phyloP scores from a whole-genome alignment of 164 flowering plant species.

The grape (Vitis vinifera) region ASM3070453v1 NC_081816.1:7229001-7229500 shows the following conservation, averaged over 20 bases:
- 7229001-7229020: conserved; percentile 8
- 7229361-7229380: conserved; percentile 53
- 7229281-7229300: conserved; percentile 46
- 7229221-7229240: too few relatives aligned
- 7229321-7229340: conserved; percentile 27
- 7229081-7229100: conserved; percentile 17
- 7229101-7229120: conserved; percentile 17
- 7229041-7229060: conserved; percentile 28
- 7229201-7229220: too few relatives aligned
- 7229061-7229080: conserved; percentile 39
- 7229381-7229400: conserved; percentile 46
- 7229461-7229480: conserved; percentile 48
- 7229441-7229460: conserved; percentile 46
- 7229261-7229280: neutral
- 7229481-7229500: conserved; percentile 19
- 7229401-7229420: conserved; percentile 40
- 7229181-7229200: neutral
- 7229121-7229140: conserved; percentile 43
- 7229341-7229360: conserved; percentile 50
- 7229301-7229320: conserved; percentile 68
- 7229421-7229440: conserved; percentile 65
- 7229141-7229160: conserved; percentile 64
- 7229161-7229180: conserved; percentile 65
- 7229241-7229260: neutral
- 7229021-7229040: conserved; percentile 22